These are phyloP conservation scores for Aureobasidium subglaciale DNA, from an alignment of 2,329 filamentous ascomycete species.

Conservation along the genomic window DNA sequence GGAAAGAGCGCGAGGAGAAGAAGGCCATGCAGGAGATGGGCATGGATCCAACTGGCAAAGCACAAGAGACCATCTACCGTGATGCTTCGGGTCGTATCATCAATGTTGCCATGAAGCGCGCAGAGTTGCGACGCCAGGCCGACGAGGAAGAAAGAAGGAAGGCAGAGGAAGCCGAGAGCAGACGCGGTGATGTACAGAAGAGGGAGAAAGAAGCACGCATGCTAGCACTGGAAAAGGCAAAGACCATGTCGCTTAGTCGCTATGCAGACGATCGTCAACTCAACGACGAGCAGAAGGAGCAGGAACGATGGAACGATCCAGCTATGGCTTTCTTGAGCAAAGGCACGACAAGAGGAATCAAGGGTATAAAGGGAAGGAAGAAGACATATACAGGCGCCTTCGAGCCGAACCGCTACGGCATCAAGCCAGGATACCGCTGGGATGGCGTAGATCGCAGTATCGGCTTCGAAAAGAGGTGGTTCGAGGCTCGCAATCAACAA, in stretches of 20 bases:
- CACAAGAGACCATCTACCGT: conserved; percentile 83
- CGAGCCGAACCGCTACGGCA: conserved; percentile 87
- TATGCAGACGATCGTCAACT: conserved; percentile 77
- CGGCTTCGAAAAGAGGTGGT: conserved; percentile 89
- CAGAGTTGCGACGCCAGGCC: conserved; percentile 73
- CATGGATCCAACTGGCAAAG: conserved; percentile 36
- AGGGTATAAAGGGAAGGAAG: conserved; percentile 44
- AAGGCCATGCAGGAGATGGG: conserved; percentile 41
- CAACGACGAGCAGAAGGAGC: conserved; percentile 72
- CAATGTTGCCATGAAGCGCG: conserved; percentile 83
- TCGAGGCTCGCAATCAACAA: conserved; percentile 74
- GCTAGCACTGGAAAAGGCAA: conserved; percentile 70
- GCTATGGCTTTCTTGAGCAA: conserved; percentile 69
- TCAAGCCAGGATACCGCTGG: conserved; percentile 87
- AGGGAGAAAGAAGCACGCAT: conserved; percentile 57
- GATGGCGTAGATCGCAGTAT: conserved; percentile 93
- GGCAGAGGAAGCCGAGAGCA: conserved; percentile 57
- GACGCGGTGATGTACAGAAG: conserved; percentile 80
- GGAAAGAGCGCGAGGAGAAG: conserved; percentile 59
- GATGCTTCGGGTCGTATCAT: conserved; percentile 93
- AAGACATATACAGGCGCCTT: conserved; percentile 70
- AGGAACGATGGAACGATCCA: conserved; percentile 86
- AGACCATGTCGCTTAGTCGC: conserved; percentile 71
- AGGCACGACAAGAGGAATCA: conserved; percentile 49
- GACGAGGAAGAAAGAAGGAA: conserved; percentile 63